These are phyloP conservation scores for Kazachstania kunashirensis DNA, from an alignment of 805 yeast genomes.

Conservation along the genomic window DNA sequence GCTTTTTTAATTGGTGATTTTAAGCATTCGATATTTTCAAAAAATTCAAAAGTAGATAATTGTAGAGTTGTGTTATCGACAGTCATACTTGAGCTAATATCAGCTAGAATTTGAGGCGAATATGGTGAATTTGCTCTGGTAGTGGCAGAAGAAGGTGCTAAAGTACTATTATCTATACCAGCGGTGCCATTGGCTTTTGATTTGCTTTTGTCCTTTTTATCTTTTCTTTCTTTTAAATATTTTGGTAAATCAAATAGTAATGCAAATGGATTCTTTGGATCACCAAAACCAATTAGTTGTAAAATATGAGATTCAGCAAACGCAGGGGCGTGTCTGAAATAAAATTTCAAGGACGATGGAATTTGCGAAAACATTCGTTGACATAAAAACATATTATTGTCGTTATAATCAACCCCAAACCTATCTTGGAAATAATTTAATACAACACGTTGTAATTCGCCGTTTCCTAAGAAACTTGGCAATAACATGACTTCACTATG, in stretches of 20 bases:
- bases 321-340: conserved; percentile 67
- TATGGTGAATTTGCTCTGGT: conserved; percentile 2
- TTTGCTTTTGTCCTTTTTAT: conserved; percentile 55
- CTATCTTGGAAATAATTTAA: conserved; percentile 53
- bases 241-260: conserved; percentile 62
- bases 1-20: conserved; percentile 20
- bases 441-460: conserved; percentile 49
- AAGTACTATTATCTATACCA: neutral
- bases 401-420: conserved; percentile 56
- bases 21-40: conserved; percentile 24
- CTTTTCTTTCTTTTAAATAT: conserved; percentile 60
- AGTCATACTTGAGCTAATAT: neutral
- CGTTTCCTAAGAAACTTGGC: conserved; percentile 46
- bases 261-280: conserved; percentile 66
- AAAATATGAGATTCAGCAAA: conserved; percentile 70
- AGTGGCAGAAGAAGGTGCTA: conserved; percentile 1
- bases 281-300: conserved; percentile 72
- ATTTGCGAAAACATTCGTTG: conserved; percentile 32
- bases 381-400: conserved; percentile 50
- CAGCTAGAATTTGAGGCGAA: neutral
- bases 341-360: conserved; percentile 40
- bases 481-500: conserved; percentile 59
- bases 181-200: conserved; percentile 10
- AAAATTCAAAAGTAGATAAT: conserved; percentile 5
- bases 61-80: neutral